Evolutionary conservation across 148 eudicot genomes (phyloP).

Genomic region (Rheum nobile): DNA sequence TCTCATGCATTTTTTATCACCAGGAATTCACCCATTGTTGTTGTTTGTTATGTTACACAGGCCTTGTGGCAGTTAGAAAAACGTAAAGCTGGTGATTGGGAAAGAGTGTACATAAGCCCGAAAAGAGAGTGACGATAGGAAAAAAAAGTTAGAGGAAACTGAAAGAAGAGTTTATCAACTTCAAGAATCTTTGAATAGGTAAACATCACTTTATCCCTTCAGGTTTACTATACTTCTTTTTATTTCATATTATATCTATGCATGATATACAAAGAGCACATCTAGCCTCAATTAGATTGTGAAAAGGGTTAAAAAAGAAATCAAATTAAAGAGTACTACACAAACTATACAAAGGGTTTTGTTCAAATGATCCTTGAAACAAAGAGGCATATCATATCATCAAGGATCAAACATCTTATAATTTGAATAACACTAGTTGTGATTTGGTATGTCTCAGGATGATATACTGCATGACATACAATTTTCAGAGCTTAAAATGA

Average conservation of each 20-base stretch:
- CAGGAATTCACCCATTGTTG: neutral
- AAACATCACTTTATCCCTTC: constrained; percentile 10
- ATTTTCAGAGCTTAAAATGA: constrained; percentile 90
- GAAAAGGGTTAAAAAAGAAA: no score
- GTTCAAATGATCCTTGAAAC: neutral
- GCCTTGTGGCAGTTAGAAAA: constrained; percentile 52
- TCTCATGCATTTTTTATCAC: neutral
- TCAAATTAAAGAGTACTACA: no score
- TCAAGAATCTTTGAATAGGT: constrained; percentile 87
- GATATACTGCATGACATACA: constrained; percentile 83
- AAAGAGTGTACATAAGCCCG: constrained; percentile 55
- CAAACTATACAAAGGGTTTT: no score
- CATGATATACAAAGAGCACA: no score
- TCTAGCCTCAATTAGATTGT: no score
- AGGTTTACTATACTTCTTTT: neutral
- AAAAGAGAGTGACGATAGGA: constrained; percentile 62
- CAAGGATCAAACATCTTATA: constrained; percentile 16
- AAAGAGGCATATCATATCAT: neutral
- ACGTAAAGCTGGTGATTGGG: constrained; percentile 67
- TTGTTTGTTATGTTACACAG: constrained; percentile 25
- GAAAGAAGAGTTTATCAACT: constrained; percentile 81
- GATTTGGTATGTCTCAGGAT: constrained; percentile 98
- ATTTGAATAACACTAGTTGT: constrained; percentile 62
- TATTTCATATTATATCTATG: neutral
- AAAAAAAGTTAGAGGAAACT: constrained; percentile 75